A percentile compares a stretch with the other conserved stretches of the same genome.
phyloP scores from a whole-genome alignment of 306 rosid species.

The Erythrophleum fordii region DNA sequence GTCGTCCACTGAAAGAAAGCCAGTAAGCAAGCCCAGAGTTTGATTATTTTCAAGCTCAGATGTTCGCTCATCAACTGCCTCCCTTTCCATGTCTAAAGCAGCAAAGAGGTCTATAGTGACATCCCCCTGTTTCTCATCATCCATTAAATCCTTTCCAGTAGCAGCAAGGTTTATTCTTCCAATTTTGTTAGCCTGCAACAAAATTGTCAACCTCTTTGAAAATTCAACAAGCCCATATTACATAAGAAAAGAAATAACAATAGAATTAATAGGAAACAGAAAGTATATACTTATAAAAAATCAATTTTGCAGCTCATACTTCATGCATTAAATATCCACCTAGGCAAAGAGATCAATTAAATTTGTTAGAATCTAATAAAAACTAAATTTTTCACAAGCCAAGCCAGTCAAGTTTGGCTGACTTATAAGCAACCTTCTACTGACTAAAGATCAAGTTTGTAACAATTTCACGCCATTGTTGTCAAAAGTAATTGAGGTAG shows the following conservation, averaged over 20 bases:
- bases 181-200: slow-evolving; percentile 84
- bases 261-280: not conserved
- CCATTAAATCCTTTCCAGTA: slow-evolving; percentile 97
- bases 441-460: not conserved
- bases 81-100: slow-evolving; percentile 78
- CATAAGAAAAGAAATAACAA: slow-evolving; percentile 13
- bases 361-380: not conserved
- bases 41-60: slow-evolving; percentile 87
- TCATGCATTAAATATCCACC: slow-evolving; percentile 10
- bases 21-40: slow-evolving; percentile 90
- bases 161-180: slow-evolving; percentile 98
- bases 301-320: slow-evolving; percentile 7
- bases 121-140: slow-evolving; percentile 95
- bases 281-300: slow-evolving; percentile 11
- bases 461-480: not conserved
- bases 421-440: slow-evolving; percentile 20
- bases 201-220: slow-evolving; percentile 29
- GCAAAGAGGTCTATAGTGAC: slow-evolving; percentile 86
- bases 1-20: slow-evolving; percentile 92
- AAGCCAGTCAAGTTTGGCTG: slow-evolving; percentile 4
- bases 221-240: slow-evolving; percentile 16
- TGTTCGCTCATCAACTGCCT: slow-evolving; percentile 76
- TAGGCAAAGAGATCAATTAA: slow-evolving; percentile 8
- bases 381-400: slow-evolving; percentile 21
- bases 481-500: not conserved